Percentiles rank a stretch among this genome's conserved stretches.
Evolutionary conservation across 2,329 filamentous ascomycete species (phyloP).

Genomic region (Trichoderma koningiopsis): DNA sequence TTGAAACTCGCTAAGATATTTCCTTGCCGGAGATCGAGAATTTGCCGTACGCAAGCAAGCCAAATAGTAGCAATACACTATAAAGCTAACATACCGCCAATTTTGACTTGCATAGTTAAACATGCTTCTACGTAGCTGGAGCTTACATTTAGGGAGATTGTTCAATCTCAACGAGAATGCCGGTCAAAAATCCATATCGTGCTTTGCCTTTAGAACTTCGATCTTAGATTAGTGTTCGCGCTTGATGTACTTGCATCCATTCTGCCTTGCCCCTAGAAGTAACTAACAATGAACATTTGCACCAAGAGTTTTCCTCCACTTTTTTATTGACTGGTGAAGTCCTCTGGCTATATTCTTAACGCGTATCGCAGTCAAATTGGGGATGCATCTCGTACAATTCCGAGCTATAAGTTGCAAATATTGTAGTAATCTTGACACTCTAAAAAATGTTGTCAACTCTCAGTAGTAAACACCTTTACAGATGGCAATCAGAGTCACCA

Average conservation of each 20-base stretch:
- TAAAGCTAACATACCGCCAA: neutral
- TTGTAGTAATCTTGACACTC: too few species aligned
- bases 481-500: too few species aligned
- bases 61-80: neutral
- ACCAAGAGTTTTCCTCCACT: neutral
- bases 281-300: too few species aligned
- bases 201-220: neutral
- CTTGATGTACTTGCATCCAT: neutral
- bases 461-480: too few species aligned
- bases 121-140: neutral
- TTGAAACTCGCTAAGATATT: neutral
- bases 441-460: too few species aligned
- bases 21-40: neutral
- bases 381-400: too few species aligned
- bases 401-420: too few species aligned
- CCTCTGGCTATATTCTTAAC: neutral
- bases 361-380: neutral
- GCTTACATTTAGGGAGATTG: neutral
- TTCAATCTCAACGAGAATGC: neutral
- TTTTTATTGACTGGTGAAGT: neutral
- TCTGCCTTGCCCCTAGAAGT: too few species aligned
- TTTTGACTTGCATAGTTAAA: neutral
- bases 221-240: neutral
- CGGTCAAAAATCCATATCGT: neutral
- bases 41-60: neutral